Percentiles rank a stretch among this genome's conserved stretches.
These are phyloP conservation scores for Phytomonas sp. DNA, from an alignment of 208 protist species.

Conservation along the genomic window DNA sequence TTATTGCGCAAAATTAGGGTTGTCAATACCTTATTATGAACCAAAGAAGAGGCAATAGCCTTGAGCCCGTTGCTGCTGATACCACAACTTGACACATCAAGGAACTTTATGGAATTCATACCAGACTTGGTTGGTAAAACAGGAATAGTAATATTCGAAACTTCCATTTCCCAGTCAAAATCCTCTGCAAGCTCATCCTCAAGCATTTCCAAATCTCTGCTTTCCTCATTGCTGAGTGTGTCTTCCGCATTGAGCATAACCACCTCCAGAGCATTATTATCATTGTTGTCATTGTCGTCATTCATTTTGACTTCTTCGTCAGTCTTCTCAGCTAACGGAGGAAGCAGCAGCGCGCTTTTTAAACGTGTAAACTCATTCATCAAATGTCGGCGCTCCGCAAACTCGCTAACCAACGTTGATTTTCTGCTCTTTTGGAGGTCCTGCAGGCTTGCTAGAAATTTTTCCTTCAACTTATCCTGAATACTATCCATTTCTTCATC, in stretches of 20 bases:
- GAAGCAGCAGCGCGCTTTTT: background rate
- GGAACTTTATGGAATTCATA: constrained; percentile 37
- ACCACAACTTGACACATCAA: constrained; percentile 68
- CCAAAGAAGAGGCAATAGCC: constrained; percentile 35
- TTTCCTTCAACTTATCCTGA: constrained; percentile 8
- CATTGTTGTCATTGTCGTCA: constrained; percentile 5
- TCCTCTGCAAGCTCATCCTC: constrained; percentile 10
- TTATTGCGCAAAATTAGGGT: constrained; percentile 68
- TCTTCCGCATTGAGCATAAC: constrained; percentile 8
- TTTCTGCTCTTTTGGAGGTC: background rate
- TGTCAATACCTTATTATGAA: constrained; percentile 43
- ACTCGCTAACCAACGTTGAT: background rate
- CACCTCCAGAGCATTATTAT: background rate
- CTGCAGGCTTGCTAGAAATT: background rate
- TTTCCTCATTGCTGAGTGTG: constrained; percentile 18
- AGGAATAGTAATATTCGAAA: background rate
- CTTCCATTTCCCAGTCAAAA: constrained; percentile 8
- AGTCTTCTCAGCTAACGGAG: constrained; percentile 10
- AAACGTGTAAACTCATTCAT: background rate
- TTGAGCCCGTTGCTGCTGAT: constrained; percentile 47
- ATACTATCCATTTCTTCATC: constrained; percentile 54
- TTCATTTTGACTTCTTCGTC: constrained; percentile 33
- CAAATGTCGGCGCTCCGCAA: background rate
- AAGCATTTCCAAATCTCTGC: constrained; percentile 15
- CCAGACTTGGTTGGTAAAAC: constrained; percentile 35